Evolutionary conservation across 2,329 filamentous ascomycete genomes (phyloP), one percentile per base, ranked within the genome.

Genomic region (Cordyceps militaris): DNA sequence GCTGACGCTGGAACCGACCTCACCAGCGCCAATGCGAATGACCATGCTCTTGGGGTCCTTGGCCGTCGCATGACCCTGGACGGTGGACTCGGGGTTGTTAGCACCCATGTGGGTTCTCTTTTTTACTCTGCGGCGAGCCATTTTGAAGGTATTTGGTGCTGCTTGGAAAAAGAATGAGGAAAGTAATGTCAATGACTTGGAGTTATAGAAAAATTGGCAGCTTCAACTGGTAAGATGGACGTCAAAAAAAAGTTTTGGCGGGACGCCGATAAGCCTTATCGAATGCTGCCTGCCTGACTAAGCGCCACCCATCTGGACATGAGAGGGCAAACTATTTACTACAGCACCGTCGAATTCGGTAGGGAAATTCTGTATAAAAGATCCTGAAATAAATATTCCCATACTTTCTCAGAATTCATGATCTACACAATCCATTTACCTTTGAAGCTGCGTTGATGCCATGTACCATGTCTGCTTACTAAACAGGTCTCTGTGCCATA

Each of bases 1-100:
- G 70, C 87, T 93, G 66, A 99, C 83, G 71, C 89, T 96, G 60
- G 90, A 84, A 59, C 94, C 94, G 54, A 99, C 91, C 70, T 97
- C 90, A 66, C 91, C 89, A 65, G 92, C 93, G 66, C 94, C 94
- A 67, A 97, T 92, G 65, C 94, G 89, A 73, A 99, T 96, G 59
- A 99, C 93, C 93, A 99, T 97, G 71, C 88, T 95, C 80, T 97
- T 97, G 34, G 94, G 94, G 53, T 85, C 81, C 63, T 85, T 84
- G 55, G 81, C 79, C 24, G 85, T 81, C 59, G 83, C 81, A 72
- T 85, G 84, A 58, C 83, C 80, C 44, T 79, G 76, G 62, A 81
- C 66, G 65, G 80, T 75, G 61, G 77, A 72, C 65, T 82, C 82
- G 54, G 82, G 81, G 64, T 83, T 83, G 61, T 78, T 80, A 52